phyloP scores from a whole-genome alignment of 495 filamentous ascomycete species.

The Chaetomium tenue region DNA sequence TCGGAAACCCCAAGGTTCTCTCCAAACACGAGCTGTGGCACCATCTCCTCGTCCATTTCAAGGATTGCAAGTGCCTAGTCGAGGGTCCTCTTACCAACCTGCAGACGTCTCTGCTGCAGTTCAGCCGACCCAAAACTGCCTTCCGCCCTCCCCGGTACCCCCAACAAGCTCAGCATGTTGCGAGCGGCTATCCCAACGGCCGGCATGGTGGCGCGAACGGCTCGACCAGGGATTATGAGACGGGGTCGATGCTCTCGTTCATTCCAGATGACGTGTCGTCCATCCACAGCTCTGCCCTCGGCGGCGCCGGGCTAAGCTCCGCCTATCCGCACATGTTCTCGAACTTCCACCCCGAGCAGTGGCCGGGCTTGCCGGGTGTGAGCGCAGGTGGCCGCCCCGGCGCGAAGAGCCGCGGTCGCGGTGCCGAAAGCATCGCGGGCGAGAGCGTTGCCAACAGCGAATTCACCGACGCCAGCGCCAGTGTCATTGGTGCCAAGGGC shows the following conservation, averaged over 20 bases:
- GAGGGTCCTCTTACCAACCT: conserved; percentile 96
- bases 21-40: conserved; percentile 99
- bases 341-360: conserved; percentile 79
- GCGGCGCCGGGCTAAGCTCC: conserved; percentile 71
- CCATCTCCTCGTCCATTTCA: conserved; percentile 93
- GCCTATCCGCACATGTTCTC: conserved; percentile 95
- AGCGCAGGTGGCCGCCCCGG: conserved; percentile 54
- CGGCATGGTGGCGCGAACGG: conserved; percentile 50
- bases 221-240: conserved; percentile 70
- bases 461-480: conserved; percentile 72
- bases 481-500: conserved; percentile 71
- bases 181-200: conserved; percentile 63
- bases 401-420: conserved; percentile 58
- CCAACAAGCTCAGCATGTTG: conserved; percentile 59
- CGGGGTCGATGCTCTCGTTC: conserved; percentile 83
- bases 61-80: conserved; percentile 92
- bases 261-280: conserved; percentile 97
- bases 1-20: conserved; percentile 96
- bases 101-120: conserved; percentile 91
- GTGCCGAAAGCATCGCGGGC: conserved; percentile 76
- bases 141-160: conserved; percentile 83
- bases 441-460: conserved; percentile 89
- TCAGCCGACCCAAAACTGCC: conserved; percentile 86
- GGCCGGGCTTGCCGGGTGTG: conserved; percentile 76
- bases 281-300: conserved; percentile 87